Percentiles rank a stretch among this genome's conserved stretches.
These are phyloP conservation scores for Chytriomyces sp. DNA, from an alignment of 192 early-diverging fungal species.

Conservation along the genomic window DNA sequence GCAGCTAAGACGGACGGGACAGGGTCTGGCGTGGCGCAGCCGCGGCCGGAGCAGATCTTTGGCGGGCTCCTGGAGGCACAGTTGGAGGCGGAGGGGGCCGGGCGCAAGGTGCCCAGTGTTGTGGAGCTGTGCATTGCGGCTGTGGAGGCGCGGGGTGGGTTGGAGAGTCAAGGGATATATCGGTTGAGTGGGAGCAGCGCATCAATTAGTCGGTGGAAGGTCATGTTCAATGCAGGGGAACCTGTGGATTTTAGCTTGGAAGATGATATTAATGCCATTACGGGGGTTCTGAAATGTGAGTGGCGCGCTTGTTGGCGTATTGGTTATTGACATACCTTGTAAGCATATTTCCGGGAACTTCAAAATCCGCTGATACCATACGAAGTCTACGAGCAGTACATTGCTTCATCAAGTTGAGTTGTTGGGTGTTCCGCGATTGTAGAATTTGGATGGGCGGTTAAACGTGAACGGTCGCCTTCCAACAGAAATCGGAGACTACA, in stretches of 20 bases:
- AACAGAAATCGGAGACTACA: constrained; percentile 59
- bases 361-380: constrained; percentile 59
- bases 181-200: constrained; percentile 54
- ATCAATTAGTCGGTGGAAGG: constrained; percentile 43
- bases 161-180: constrained; percentile 58
- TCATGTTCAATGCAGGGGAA: constrained; percentile 50
- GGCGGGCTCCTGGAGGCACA: constrained; percentile 47
- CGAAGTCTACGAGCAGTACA: constrained; percentile 55
- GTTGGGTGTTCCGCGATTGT: constrained; percentile 27
- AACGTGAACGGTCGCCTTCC: constrained; percentile 24
- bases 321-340: background rate
- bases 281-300: constrained; percentile 54
- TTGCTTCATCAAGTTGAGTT: constrained; percentile 43
- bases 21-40: background rate
- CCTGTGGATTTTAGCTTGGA: constrained; percentile 48
- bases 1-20: background rate
- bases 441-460: background rate
- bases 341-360: constrained; percentile 62
- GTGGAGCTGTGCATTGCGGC: constrained; percentile 45
- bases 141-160: constrained; percentile 48
- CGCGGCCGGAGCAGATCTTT: constrained; percentile 38
- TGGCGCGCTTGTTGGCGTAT: background rate
- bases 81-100: constrained; percentile 24
- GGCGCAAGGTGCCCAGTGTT: constrained; percentile 41
- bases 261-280: constrained; percentile 54